phyloP scores from a whole-genome alignment of 345 rosid species.

The Eucalyptus tenuipes region DNA sequence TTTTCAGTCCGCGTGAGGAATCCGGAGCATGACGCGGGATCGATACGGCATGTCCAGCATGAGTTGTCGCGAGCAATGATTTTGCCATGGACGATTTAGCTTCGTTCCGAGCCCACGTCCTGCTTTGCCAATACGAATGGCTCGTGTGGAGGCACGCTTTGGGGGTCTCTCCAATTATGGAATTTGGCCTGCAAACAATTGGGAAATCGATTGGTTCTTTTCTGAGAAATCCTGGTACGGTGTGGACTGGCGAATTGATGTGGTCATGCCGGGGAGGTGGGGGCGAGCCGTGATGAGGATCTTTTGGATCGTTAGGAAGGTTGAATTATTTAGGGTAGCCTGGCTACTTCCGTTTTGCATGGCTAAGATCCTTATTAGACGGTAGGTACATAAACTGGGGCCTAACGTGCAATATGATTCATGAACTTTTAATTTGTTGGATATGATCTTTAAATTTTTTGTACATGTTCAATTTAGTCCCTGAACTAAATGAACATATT shows the following conservation, averaged over 20 bases:
- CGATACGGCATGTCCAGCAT: background rate
- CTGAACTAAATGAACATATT: background rate
- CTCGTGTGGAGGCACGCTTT: background rate
- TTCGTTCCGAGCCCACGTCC: background rate
- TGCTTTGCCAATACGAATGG: background rate
- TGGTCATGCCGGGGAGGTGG: background rate
- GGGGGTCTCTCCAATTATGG: background rate
- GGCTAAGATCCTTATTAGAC: background rate
- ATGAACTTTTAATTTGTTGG: background rate
- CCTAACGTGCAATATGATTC: rapidly evolving
- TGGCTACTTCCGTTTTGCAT: background rate
- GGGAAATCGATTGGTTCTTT: background rate
- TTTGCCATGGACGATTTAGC: background rate
- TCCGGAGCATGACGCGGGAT: background rate
- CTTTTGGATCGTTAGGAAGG: background rate
- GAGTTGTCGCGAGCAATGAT: background rate
- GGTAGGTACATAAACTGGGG: background rate
- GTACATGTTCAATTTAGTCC: rapidly evolving
- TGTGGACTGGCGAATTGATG: background rate
- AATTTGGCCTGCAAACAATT: background rate
- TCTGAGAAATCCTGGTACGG: background rate
- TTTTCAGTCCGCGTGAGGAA: background rate
- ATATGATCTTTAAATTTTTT: background rate
- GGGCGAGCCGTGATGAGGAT: background rate
- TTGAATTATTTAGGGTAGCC: background rate